Base-by-base conservation (phyloP, 129 eudicot species). In the Chrysanthemum seticuspe region DNA sequence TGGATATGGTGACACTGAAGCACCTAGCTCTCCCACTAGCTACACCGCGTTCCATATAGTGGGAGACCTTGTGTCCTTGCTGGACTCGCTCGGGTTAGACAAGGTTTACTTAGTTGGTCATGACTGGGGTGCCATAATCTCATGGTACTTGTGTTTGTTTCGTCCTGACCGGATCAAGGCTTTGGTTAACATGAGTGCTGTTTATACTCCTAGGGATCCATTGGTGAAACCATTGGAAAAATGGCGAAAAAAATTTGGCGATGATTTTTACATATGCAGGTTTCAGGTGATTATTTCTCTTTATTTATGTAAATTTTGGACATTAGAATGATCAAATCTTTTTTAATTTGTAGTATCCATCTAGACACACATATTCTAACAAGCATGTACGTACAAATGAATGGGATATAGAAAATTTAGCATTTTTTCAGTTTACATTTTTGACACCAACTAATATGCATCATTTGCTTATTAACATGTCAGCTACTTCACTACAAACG, bases 1-100 rank as follows among this genome's bases (percentile, higher is more conserved):
- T 29, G 98, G 96, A 29, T 93, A 62, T 69, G 98, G 97, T 9
- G 98, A 87, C 62, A 71, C 97, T 3, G 92, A 93, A 19, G 90
- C 90, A 0, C 98, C 97, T 9, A 85, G 84, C 0, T 76, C 69
- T 19, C 6, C 86, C 44, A 8, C 86, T 65, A 85, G 92, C 85
- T 89, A 93, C 83, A 78, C 92, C 15, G 92, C 61, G 58, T 63
- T 89, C 61, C 96, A 89, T 79, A 79, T 93, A 19, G 89, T 89
- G 3, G 98, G 92, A 3, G 98, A 93, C 80, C 72, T 93, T 14
- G 79, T 93, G 6, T 82, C 79, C 68, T 74, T 93, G 31, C 79
- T 89, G 13, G 96, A 89, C 64, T 68, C 73, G 25, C 36, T 87
- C 73, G 88, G 83, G 21, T 54, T 89, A 5, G 98, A 83, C 51